phyloP scores from a whole-genome alignment of 1,284 basidiomycete species.

The Tilletia setariae region DNA sequence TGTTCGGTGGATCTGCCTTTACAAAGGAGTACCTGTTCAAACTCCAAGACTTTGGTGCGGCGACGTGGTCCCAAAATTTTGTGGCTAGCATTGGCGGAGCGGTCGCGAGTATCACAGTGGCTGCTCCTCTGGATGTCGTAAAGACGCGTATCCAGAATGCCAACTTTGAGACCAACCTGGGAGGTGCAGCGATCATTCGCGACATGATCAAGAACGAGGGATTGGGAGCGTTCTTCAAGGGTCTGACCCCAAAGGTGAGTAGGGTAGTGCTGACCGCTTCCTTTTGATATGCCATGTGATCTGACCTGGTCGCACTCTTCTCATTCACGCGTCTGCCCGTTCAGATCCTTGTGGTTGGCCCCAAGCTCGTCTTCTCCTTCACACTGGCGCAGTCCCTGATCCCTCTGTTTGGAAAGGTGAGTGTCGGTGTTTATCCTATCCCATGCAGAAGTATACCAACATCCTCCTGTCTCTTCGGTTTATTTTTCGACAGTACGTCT shows the following conservation, averaged over 20 bases:
- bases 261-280: conserved; percentile 97
- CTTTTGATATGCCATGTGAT: conserved; percentile 75
- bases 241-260: conserved; percentile 73
- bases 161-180: conserved; percentile 85
- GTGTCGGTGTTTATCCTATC: background rate
- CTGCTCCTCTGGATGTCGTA: conserved; percentile 90
- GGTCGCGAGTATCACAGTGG: conserved; percentile 90
- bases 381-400: conserved; percentile 94
- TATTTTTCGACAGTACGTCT: background rate
- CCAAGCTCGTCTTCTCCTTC: conserved; percentile 96
- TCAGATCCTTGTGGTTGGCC: conserved; percentile 83
- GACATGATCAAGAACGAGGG: conserved; percentile 89
- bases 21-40: conserved; percentile 92
- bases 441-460: too few relatives aligned
- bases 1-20: conserved; percentile 86
- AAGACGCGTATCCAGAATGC: conserved; percentile 89
- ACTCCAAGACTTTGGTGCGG: conserved; percentile 81
- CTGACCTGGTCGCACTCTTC: background rate
- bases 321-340: conserved; percentile 56
- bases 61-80: conserved; percentile 82
- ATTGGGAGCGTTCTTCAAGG: conserved; percentile 86
- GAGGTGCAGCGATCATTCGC: conserved; percentile 78
- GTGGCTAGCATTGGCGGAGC: conserved; percentile 85
- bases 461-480: background rate
- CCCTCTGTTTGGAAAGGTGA: conserved; percentile 75